Evolutionary conservation across 1,139 yeast genomes (phyloP), one percentile per base, ranked within the genome.

Genomic region (Spathaspora jeffriesii): DNA sequence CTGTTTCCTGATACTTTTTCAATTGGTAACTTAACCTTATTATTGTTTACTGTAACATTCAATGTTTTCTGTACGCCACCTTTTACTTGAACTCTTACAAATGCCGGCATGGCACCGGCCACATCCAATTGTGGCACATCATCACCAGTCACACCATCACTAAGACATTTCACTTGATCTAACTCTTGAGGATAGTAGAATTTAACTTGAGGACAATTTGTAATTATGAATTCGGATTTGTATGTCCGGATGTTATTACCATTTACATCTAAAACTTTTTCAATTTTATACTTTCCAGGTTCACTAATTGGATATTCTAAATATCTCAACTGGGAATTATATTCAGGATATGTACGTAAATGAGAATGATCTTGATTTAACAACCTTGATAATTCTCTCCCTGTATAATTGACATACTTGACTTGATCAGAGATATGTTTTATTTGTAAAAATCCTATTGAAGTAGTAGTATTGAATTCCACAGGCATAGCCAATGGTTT

Each of bases 381-480:
- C 41, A 83, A 65, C 44, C 66, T 74, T 27, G 67, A 68, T 47
- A 91, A 67, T 11, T 86, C 84, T 43, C 71, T 71, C 37, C 78
- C 77, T 1, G 88, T 78, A 60, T 78, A 87, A 53, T 84, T 83
- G 42, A 81, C 60, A 11, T 71, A 61, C 1, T 71, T 63, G 11
- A 77, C 65, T 45, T 76, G 78, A 5, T 89, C 76, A 47, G 84
- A 82, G 7, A 76, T 78, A 59, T 80, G 81, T 52, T 82, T 78
- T 38, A 92, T 63, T 60, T 88, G 93, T 41, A 93, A 67, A 47
- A 68, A 73, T 1, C 85, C 85, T 3, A 96, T 78, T 41, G 84
- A 87, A 2, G 84, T 78, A 2, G 97, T 84, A 15, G 97, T 85
- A 58, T 93, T 92, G 57, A 91, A 79, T 54, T 87, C 83, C 18